These are phyloP conservation scores for Tricholoma matsutake DNA, from an alignment of 768 basidiomycete genomes.

Conservation along the genomic window DNA sequence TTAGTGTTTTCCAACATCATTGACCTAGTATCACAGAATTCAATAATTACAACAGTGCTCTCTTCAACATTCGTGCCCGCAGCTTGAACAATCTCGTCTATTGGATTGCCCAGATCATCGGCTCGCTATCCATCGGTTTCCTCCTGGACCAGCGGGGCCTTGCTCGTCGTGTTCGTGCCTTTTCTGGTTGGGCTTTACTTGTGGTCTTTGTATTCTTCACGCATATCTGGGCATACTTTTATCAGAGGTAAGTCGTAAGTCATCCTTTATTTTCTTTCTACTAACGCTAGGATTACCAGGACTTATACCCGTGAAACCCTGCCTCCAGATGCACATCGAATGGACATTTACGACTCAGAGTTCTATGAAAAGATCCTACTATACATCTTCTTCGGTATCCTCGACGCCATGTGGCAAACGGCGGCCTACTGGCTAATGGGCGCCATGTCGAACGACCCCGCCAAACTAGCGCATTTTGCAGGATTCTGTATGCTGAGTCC, in stretches of 20 bases:
- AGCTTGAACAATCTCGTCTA: constrained; percentile 77
- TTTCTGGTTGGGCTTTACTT: constrained; percentile 62
- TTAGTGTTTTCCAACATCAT: neutral
- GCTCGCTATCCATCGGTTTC: constrained; percentile 65
- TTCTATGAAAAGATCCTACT: constrained; percentile 61
- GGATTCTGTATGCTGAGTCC: constrained; percentile 72
- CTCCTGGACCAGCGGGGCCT: constrained; percentile 58
- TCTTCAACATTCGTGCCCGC: constrained; percentile 79
- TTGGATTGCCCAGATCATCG: constrained; percentile 77
- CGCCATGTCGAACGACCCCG: constrained; percentile 82
- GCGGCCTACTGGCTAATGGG: constrained; percentile 83
- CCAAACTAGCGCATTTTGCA: constrained; percentile 74
- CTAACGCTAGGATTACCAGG: constrained; percentile 13
- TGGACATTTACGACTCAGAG: constrained; percentile 55
- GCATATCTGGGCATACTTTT: constrained; percentile 75
- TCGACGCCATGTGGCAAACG: constrained; percentile 87
- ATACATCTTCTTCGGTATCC: constrained; percentile 70
- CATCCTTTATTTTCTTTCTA: neutral
- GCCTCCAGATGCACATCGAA: constrained; percentile 35
- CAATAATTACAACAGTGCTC: constrained; percentile 72
- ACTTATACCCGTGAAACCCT: constrained; percentile 59
- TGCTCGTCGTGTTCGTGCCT: constrained; percentile 67
- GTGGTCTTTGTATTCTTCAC: constrained; percentile 62
- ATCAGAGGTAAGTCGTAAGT: constrained; percentile 55
- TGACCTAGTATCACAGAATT: constrained; percentile 46